These are phyloP conservation scores for Theileria sp. DNA, from an alignment of 169 alveolate species.

Conservation along the genomic window DNA sequence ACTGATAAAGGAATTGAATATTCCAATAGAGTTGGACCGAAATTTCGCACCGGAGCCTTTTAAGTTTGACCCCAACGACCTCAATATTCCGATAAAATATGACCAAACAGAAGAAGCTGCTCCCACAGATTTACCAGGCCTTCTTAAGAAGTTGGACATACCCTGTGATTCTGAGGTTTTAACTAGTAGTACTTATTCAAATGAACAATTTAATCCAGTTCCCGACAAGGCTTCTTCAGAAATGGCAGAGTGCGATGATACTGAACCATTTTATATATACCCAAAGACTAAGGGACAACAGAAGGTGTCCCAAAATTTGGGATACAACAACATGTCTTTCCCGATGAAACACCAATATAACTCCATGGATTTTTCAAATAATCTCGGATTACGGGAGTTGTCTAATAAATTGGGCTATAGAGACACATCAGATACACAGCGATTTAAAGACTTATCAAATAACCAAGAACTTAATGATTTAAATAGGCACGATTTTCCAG, in stretches of 20 bases:
- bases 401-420: neutral
- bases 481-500: neutral
- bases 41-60: conserved; percentile 14
- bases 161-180: neutral
- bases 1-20: conserved; percentile 17
- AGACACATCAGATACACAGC: neutral
- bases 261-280: neutral
- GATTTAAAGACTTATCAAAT: neutral
- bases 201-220: neutral
- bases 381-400: neutral
- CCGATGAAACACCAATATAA: neutral
- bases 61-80: neutral
- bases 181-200: neutral
- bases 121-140: neutral
- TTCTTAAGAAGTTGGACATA: conserved; percentile 38
- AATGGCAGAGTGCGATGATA: conserved; percentile 1
- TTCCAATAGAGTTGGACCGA: conserved; percentile 4
- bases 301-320: neutral
- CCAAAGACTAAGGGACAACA: neutral
- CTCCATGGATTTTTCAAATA: neutral
- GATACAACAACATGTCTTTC: neutral
- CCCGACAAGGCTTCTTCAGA: neutral
- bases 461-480: neutral
- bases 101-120: neutral
- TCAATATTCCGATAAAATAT: neutral